Conservation (phyloP, 495 filamentous ascomycete genomes). For the Penicillium odoratum region DNA sequence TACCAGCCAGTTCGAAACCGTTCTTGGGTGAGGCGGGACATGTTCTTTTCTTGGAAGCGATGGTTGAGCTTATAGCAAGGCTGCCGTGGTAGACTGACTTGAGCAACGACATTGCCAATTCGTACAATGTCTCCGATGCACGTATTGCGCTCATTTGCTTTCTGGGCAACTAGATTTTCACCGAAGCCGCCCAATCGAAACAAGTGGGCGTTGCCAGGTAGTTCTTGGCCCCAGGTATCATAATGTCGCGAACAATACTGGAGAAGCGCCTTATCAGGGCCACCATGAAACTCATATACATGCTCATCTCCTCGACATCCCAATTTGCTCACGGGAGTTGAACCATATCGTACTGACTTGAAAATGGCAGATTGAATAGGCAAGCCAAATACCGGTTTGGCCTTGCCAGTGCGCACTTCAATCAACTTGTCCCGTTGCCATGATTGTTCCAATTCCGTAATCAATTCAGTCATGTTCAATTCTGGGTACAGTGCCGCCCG, state of each 20-base stretch:
- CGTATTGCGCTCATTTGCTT: constrained; percentile 11
- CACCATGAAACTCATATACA: constrained; percentile 15
- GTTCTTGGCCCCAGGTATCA: constrained; percentile 5
- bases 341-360: neutral
- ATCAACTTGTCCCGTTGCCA: neutral
- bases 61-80: constrained; percentile 18
- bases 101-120: constrained; percentile 4
- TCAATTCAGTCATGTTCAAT: neutral
- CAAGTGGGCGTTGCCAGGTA: constrained; percentile 1
- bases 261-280: constrained; percentile 12
- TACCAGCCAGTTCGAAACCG: constrained; percentile 12
- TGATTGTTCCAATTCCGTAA: neutral
- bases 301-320: constrained; percentile 4
- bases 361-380: neutral
- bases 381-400: neutral
- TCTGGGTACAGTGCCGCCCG: neutral
- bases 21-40: constrained; percentile 6
- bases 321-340: neutral
- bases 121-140: constrained; percentile 14
- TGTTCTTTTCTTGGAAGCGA: constrained; percentile 10
- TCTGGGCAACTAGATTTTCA: constrained; percentile 8
- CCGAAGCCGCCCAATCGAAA: constrained; percentile 10
- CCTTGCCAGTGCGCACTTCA: neutral
- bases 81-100: constrained; percentile 16
- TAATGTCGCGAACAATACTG: constrained; percentile 13